Conservation (phyloP, 1,139 yeast species). For the Tardiomyces blankii region DNA sequence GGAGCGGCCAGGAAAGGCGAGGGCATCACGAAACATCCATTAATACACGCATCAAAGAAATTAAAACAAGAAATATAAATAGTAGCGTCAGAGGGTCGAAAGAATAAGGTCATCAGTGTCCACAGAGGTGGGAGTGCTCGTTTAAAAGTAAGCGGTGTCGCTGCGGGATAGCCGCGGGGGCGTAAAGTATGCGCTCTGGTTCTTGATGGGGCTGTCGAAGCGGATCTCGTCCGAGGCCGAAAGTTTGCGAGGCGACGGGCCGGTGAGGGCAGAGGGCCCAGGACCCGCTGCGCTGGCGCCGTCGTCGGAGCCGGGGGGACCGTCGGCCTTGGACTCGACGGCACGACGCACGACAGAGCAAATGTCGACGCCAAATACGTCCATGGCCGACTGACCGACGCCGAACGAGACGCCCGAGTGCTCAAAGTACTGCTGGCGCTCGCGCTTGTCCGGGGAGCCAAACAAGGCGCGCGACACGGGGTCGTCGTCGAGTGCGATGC, state of each 20-base stretch:
- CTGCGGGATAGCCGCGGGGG: conserved; percentile 12
- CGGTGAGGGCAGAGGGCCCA: no score
- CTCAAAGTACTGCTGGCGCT: conserved; percentile 18
- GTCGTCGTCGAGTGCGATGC: conserved; percentile 44
- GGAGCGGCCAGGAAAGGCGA: no score
- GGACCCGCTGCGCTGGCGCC: no score
- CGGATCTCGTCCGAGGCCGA: conserved; percentile 3
- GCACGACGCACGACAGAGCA: conserved; percentile 47
- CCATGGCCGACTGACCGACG: conserved; percentile 22
- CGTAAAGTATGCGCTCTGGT: conserved; percentile 15
- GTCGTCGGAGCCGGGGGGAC: background rate
- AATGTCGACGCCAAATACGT: conserved; percentile 46
- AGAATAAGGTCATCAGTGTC: background rate
- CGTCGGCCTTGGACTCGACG: conserved; percentile 8
- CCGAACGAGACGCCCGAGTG: conserved; percentile 16
- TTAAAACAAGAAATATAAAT: conserved; percentile 3
- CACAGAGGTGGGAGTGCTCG: background rate
- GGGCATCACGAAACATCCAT: background rate
- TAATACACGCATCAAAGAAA: conserved; percentile 1
- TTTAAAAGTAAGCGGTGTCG: conserved; percentile 5
- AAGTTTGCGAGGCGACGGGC: background rate
- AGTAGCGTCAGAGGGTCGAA: conserved; percentile 1
- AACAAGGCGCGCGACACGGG: conserved; percentile 33
- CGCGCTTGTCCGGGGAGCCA: conserved; percentile 30
- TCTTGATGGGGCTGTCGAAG: conserved; percentile 22